Evolutionary conservation across 2,329 filamentous ascomycete genomes (phyloP).

Genomic region (Aureobasidium namibiae): DNA sequence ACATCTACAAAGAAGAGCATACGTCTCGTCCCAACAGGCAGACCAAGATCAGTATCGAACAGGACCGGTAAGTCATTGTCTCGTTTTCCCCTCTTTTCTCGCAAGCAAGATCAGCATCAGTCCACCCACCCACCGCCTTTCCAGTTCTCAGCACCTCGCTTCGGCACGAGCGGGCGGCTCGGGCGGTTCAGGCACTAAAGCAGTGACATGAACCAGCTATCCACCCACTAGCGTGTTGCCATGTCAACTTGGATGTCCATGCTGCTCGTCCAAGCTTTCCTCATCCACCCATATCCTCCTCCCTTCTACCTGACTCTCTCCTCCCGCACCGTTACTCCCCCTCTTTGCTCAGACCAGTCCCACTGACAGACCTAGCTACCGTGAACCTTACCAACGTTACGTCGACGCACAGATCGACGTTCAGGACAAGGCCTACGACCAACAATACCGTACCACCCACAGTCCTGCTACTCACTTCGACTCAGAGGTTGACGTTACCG

Average conservation of each 20-base stretch:
- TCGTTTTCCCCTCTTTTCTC: not conserved
- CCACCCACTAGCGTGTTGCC: constrained; percentile 16
- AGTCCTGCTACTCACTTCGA: constrained; percentile 46
- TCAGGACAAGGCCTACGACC: constrained; percentile 43
- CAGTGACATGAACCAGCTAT: constrained; percentile 7
- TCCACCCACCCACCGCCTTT: constrained; percentile 9
- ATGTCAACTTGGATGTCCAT: constrained; percentile 12
- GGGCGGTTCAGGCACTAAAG: constrained; percentile 15
- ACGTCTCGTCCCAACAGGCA: constrained; percentile 24
- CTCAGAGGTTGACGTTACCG: constrained; percentile 47
- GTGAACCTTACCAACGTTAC: constrained; percentile 48
- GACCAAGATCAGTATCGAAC: constrained; percentile 36
- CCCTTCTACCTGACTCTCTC: constrained; percentile 12
- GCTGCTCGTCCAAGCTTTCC: constrained; percentile 8
- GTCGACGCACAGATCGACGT: constrained; percentile 60
- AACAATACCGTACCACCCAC: constrained; percentile 39
- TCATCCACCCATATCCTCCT: constrained; percentile 1
- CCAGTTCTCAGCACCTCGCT: constrained; percentile 15
- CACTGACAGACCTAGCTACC: constrained; percentile 38
- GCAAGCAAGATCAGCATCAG: constrained; percentile 10
- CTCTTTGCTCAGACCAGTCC: constrained; percentile 7
- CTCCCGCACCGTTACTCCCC: constrained; percentile 9
- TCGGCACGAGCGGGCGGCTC: constrained; percentile 9
- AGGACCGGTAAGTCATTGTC: constrained; percentile 40
- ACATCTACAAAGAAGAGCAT: constrained; percentile 30